These are phyloP conservation scores for Penicillium capsulatum DNA, from an alignment of 2,329 filamentous ascomycete species.

Conservation along the genomic window DNA sequence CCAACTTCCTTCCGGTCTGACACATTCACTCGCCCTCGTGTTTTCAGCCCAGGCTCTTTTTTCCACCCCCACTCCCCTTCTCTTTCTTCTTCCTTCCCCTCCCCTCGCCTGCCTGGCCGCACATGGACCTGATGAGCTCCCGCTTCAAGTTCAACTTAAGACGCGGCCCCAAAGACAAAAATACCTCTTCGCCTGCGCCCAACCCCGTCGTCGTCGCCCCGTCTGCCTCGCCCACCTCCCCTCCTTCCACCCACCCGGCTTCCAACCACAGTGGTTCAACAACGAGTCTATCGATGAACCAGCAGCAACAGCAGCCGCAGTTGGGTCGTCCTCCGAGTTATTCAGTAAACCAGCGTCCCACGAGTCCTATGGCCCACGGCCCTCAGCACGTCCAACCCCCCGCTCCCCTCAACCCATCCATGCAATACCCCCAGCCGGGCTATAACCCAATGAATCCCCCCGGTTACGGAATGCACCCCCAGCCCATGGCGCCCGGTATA, in stretches of 20 bases:
- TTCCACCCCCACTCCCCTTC: slow-evolving; percentile 12
- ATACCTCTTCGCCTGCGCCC: slow-evolving; percentile 28
- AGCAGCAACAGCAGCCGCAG: slow-evolving; percentile 2
- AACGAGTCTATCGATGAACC: slow-evolving; percentile 55
- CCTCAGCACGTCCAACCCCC: slow-evolving; percentile 44
- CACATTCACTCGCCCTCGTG: slow-evolving; percentile 11
- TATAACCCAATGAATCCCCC: slow-evolving; percentile 40
- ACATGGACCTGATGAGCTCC: slow-evolving; percentile 51
- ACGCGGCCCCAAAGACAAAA: slow-evolving; percentile 15
- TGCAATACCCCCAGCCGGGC: slow-evolving; percentile 44
- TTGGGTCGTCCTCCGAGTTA: slow-evolving; percentile 62
- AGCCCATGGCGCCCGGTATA: slow-evolving; percentile 27
- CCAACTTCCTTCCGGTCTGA: slow-evolving; percentile 8
- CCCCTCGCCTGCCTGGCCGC: slow-evolving; percentile 18
- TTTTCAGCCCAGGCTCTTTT: slow-evolving; percentile 13
- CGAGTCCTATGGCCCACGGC: slow-evolving; percentile 49
- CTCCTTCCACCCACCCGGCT: slow-evolving; percentile 36
- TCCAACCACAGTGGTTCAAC: slow-evolving; percentile 44
- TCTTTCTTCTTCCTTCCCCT: slow-evolving; percentile 11
- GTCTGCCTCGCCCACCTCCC: slow-evolving; percentile 34
- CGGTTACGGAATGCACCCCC: slow-evolving; percentile 42
- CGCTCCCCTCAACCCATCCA: slow-evolving; percentile 53
- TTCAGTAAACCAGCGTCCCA: slow-evolving; percentile 53
- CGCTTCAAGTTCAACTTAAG: slow-evolving; percentile 41
- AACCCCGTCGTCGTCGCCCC: slow-evolving; percentile 32